phyloP scores from a whole-genome alignment of 352 stramenopile genomes.

The Globisporangium alternatum region DNA sequence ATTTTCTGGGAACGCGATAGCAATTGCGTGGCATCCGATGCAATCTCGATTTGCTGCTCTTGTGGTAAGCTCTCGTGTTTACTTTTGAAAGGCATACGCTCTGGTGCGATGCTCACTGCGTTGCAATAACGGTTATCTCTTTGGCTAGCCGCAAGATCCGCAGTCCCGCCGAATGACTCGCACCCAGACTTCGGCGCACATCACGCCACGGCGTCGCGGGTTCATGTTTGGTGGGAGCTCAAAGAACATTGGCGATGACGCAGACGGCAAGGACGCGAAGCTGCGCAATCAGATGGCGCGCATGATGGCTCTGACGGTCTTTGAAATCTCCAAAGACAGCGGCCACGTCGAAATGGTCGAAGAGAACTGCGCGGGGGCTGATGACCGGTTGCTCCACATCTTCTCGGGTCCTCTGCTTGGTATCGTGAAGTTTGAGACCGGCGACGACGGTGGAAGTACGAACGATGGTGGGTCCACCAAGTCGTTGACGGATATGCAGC shows the following conservation, averaged over 20 bases:
- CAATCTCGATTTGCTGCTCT: constrained; percentile 47
- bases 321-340: constrained; percentile 31
- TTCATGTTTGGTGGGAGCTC: constrained; percentile 69
- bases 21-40: constrained; percentile 61
- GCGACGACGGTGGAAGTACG: constrained; percentile 13
- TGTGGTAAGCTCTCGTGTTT: constrained; percentile 28
- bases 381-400: constrained; percentile 63
- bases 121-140: not conserved
- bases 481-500: constrained; percentile 19
- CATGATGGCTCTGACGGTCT: constrained; percentile 35
- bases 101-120: not conserved
- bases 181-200: constrained; percentile 31
- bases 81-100: no score
- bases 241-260: constrained; percentile 32
- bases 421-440: constrained; percentile 52
- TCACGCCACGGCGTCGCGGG: constrained; percentile 38
- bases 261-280: constrained; percentile 23
- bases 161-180: constrained; percentile 37
- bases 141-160: constrained; percentile 51
- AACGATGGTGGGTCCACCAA: constrained; percentile 17
- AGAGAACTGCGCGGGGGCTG: constrained; percentile 41
- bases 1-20: constrained; percentile 57
- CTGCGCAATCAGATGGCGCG: constrained; percentile 37
- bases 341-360: constrained; percentile 48
- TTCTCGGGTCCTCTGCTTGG: constrained; percentile 71